These are phyloP conservation scores for Chaetomium sp. DNA, from an alignment of 2,329 filamentous ascomycete genomes.

Conservation along the genomic window DNA sequence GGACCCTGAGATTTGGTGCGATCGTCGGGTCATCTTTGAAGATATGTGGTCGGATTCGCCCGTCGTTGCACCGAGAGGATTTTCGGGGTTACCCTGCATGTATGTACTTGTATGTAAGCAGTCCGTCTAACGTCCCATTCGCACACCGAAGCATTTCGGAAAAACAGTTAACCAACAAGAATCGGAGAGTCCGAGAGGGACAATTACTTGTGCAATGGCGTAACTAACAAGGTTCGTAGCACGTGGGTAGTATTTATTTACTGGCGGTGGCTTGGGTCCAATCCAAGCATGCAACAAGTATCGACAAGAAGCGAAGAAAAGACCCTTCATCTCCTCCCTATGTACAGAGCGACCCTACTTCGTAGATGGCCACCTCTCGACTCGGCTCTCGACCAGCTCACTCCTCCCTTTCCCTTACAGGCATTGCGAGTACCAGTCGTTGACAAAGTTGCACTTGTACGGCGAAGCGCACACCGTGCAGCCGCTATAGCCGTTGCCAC, in stretches of 20 bases:
- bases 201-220: neutral
- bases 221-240: too few species aligned
- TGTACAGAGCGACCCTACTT: conserved; percentile 16
- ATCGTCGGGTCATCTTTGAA: neutral
- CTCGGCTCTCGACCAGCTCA: too few species aligned
- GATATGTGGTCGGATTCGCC: neutral
- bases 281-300: conserved; percentile 21
- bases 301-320: conserved; percentile 31
- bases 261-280: neutral
- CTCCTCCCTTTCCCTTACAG: neutral
- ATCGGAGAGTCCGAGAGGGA: neutral
- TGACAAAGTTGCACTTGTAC: conserved; percentile 36
- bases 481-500: conserved; percentile 34
- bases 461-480: conserved; percentile 36
- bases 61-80: neutral
- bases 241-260: neutral
- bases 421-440: conserved; percentile 32
- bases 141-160: neutral
- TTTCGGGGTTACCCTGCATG: neutral
- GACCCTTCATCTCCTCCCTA: conserved; percentile 1
- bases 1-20: neutral
- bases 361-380: too few species aligned
- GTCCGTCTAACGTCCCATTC: neutral
- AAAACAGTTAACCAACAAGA: neutral
- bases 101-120: too few species aligned